Conservation (phyloP, 2,329 filamentous ascomycete species). For the Claviceps cyperi region DNA sequence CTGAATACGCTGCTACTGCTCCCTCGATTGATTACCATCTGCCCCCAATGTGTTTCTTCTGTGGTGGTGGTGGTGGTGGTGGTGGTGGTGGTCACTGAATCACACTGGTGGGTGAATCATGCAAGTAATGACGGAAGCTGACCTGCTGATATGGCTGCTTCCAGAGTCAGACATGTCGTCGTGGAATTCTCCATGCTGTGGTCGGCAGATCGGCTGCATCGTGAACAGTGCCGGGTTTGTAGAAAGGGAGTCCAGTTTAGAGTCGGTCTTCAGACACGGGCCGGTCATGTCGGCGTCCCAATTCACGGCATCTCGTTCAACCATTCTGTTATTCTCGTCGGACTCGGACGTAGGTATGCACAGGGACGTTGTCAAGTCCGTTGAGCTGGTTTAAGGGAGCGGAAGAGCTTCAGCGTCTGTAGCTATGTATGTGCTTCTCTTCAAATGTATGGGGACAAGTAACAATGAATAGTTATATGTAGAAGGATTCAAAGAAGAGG, state of each 20-base stretch:
- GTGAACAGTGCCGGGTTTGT: background rate
- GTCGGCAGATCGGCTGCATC: conserved; percentile 1
- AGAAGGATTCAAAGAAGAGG: too few relatives aligned
- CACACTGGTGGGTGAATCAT: background rate
- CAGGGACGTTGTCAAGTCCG: too few relatives aligned
- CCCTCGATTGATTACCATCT: background rate
- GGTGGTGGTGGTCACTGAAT: too few relatives aligned
- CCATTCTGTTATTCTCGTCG: conserved; percentile 6
- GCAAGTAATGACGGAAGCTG: background rate
- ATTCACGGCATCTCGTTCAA: conserved; percentile 9
- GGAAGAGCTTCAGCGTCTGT: conserved; percentile 19
- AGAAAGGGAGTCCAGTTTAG: background rate
- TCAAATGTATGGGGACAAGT: background rate
- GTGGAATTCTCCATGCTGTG: conserved; percentile 2
- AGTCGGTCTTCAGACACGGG: conserved; percentile 3
- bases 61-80: too few relatives aligned
- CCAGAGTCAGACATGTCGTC: conserved; percentile 8
- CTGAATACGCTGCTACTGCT: conserved; percentile 5
- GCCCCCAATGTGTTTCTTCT: too few relatives aligned
- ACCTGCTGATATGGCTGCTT: conserved; percentile 7
- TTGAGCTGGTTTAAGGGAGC: conserved; percentile 5
- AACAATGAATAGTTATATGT: too few relatives aligned
- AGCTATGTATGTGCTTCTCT: conserved; percentile 11
- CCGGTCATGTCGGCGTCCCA: conserved; percentile 18
- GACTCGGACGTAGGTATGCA: background rate